Percentiles rank a stretch among this genome's conserved stretches.
Evolutionary conservation across 192 early-diverging fungal species (phyloP).

Genomic region (Coemansia furcata): DNA sequence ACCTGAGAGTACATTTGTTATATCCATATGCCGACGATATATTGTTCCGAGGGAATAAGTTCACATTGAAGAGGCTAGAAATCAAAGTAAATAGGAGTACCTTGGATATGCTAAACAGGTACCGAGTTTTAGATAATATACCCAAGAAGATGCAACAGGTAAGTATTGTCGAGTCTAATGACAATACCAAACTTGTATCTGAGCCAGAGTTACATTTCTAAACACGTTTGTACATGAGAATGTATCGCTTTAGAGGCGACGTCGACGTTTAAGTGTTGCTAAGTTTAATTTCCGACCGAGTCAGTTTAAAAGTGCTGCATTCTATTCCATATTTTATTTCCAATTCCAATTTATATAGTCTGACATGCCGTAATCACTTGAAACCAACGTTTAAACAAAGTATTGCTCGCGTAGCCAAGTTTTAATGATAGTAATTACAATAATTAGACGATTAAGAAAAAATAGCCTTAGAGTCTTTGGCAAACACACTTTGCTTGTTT

Average conservation of each 20-base stretch:
- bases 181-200: background rate
- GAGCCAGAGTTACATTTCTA: background rate
- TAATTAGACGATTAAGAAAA: too few species aligned
- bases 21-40: constrained; percentile 5
- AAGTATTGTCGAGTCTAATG: background rate
- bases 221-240: background rate
- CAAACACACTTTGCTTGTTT: too few species aligned
- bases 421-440: too few species aligned
- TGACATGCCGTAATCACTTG: too few species aligned
- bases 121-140: background rate
- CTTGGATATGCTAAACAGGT: background rate
- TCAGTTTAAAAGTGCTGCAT: too few species aligned
- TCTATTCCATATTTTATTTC: too few species aligned
- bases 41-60: constrained; percentile 4
- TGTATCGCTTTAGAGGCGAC: background rate
- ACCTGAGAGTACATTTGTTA: background rate
- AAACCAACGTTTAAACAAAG: too few species aligned
- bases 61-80: background rate
- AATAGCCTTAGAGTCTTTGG: too few species aligned
- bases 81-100: background rate
- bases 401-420: too few species aligned
- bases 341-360: too few species aligned
- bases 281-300: too few species aligned
- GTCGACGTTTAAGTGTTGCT: too few species aligned
- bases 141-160: background rate